These are phyloP conservation scores for Agrocybe chaxingu DNA, from an alignment of 768 basidiomycete species.

Conservation along the genomic window DNA sequence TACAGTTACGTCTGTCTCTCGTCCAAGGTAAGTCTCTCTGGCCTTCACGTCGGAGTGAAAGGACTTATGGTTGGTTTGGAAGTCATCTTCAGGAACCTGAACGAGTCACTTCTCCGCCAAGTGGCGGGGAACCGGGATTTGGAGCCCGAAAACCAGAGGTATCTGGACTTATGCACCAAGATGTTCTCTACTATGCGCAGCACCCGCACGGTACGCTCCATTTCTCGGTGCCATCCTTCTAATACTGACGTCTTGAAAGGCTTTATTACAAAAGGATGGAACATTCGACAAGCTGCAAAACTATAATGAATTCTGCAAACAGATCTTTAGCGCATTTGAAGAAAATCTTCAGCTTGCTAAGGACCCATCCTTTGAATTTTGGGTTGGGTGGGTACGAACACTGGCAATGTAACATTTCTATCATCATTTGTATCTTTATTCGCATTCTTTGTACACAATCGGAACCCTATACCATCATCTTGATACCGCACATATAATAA, in stretches of 20 bases:
- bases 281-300: constrained; percentile 10
- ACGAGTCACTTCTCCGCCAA: constrained; percentile 29
- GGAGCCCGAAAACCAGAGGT: constrained; percentile 30
- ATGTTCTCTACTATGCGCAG: constrained; percentile 54
- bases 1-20: constrained; percentile 30
- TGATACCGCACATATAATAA: too few relatives aligned
- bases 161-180: constrained; percentile 36
- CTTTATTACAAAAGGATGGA: constrained; percentile 14
- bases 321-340: constrained; percentile 25
- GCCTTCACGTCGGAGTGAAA: background rate
- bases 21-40: constrained; percentile 16
- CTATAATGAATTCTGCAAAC: constrained; percentile 33
- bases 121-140: constrained; percentile 17
- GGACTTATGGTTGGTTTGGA: background rate
- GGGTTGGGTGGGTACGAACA: constrained; percentile 21
- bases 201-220: constrained; percentile 35
- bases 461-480: too few relatives aligned
- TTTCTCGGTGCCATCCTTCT: background rate
- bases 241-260: background rate
- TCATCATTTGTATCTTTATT: background rate
- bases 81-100: constrained; percentile 48
- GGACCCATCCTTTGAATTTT: constrained; percentile 28
- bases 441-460: background rate
- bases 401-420: background rate
- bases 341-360: constrained; percentile 27